Base-by-base conservation (phyloP, 1,284 basidiomycete genomes). In the Malassezia globosa region DNA sequence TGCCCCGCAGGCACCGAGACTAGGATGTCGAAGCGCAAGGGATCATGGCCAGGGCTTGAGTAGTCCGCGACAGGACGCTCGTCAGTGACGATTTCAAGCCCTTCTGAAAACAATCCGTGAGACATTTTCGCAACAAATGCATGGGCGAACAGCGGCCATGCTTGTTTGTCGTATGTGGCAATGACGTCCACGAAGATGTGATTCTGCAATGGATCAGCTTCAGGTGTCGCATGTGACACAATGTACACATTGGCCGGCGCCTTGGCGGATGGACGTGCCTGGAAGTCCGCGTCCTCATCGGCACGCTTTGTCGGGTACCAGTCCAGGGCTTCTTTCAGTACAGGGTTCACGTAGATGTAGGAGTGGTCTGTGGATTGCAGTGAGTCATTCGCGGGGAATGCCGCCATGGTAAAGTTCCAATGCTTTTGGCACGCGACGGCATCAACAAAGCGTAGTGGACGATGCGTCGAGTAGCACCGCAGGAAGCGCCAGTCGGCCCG, bases 91-190 rank as follows among this genome's bases (percentile, higher is more conserved):
- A 64, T 58, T 19, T 58, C 52, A 5, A 64, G 42, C 18, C 63
- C 63, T 22, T 61, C 55, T 8, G 62, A 56, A 22, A 53, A 55
- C n/a, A 59, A 38, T 22, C 58, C 59, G 3, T 56, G 56, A 42
- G 59, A 55, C 46, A 63, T 55, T 42, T 61, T 63, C 18, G 57
- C 60, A 4, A 64, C 61, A 1, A 59, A 46, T 27, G 57, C 56
- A 14, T 46, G 54, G 18, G 59, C 51, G 10, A 63, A 51, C 5
- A 64, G 51, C 13, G 58, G 51, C 29, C 54, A 55, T 33, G 56
- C 61, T 1, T 49, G 48, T 24, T 58, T 34, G 35, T 61, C 61
- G 50, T 63, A 63, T 21, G 46, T 53, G 7, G 55, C 63, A 11
- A 58, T 62, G 33, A 64, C 52, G 23, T 64, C 55, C 11, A 64